Base-by-base conservation (phyloP, 179 eudicot genomes). In the Nepenthes alata region DNA sequence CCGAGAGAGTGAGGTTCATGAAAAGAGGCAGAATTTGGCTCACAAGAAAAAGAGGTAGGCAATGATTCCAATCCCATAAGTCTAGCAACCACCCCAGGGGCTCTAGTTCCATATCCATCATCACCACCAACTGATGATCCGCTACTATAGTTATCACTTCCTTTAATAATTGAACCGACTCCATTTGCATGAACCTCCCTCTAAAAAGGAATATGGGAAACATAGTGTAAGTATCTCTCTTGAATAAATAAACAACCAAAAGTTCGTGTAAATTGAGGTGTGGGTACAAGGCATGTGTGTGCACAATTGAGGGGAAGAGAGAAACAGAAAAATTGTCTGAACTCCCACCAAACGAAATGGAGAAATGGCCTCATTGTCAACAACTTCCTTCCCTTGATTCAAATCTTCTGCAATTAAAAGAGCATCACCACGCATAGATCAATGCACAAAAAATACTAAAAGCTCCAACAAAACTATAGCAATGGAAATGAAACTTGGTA, bases 11-110 rank as follows among this genome's bases (percentile, higher is more conserved):
- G 72, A 73, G 80, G 65, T 44, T 83, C 91, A 58, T 53, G 64
- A 53, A 77, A 79, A 48, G 82, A 73, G 55, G 79, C 63, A 62
- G 67, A 74, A 67, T 57, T 58, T 50, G 87, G 69, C 64, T 85
- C 96, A 63, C 77, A 52, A 59, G 73, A 64, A 74, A 69, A 63
- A 55, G 83, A 67, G 9, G 82, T 74, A 35, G 98, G 98, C 81
- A 93, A 76, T 6, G 93, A 78, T 56, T 93, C 98, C 76, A 93
- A 64, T 66, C 98, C 98, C 98, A 93, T 93, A 72, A 93, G 95
- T 58, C 90, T 85, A 51, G 98, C 98, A 67, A 93, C 98, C 59
- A 93, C 95, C 48, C 96, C 87, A n/a, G 96, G 93, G 6, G 90
- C 81, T 81, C 67, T 86, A 61, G 78, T 73, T 58, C 73, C 83